Evolutionary conservation across 768 basidiomycete species (phyloP).

Genomic region (Xerocomellus amylosporus): DNA sequence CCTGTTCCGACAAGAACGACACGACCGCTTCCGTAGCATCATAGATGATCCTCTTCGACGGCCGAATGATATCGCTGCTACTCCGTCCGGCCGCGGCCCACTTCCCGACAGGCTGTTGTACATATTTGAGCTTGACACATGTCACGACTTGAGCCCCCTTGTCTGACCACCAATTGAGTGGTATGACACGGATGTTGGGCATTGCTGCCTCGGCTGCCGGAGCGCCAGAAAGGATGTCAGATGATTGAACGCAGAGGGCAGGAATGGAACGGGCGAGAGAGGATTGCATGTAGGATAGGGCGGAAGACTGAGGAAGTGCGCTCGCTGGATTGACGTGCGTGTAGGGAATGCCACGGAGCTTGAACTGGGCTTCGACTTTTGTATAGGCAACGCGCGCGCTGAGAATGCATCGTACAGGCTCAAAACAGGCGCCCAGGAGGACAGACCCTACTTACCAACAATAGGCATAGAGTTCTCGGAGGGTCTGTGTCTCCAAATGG

Average conservation of each 20-base stretch:
- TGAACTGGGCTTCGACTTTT: constrained; percentile 85
- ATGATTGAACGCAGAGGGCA: constrained; percentile 77
- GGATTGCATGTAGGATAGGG: constrained; percentile 61
- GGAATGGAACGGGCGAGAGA: constrained; percentile 77
- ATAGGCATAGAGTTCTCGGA: constrained; percentile 81
- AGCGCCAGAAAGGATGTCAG: constrained; percentile 76
- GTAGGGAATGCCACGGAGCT: constrained; percentile 74
- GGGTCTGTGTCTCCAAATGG: constrained; percentile 65
- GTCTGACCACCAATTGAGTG: constrained; percentile 89
- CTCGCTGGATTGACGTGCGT: constrained; percentile 64
- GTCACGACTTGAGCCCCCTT: constrained; percentile 80
- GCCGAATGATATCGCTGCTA: constrained; percentile 61
- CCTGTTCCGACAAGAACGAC: constrained; percentile 82
- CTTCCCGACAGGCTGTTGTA: constrained; percentile 81
- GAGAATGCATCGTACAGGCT: neutral
- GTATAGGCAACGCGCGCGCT: constrained; percentile 91
- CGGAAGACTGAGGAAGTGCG: constrained; percentile 39
- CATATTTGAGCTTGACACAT: constrained; percentile 87
- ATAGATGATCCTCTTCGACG: constrained; percentile 85
- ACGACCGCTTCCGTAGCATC: constrained; percentile 87
- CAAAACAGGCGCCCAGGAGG: neutral
- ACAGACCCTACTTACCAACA: constrained; percentile 63
- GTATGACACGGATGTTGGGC: constrained; percentile 87
- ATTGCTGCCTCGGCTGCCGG: constrained; percentile 90
- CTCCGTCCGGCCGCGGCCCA: constrained; percentile 51